Percentiles rank a stretch among this genome's conserved stretches.
Conservation (phyloP, 257 asterid genomes). For the Nicotiana benthamiana region DNA sequence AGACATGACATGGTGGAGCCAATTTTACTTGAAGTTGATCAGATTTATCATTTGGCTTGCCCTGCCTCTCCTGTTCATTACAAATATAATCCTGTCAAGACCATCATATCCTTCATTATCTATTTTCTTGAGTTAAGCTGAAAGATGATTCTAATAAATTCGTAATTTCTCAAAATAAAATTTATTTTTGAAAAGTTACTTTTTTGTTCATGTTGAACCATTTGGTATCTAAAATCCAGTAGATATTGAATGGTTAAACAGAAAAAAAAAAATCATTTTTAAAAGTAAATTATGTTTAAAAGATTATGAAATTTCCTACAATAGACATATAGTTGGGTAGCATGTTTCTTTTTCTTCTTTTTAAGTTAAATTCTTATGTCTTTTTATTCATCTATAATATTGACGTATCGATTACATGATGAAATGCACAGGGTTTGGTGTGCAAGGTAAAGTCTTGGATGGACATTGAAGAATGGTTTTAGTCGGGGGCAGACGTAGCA, state of each 20-base stretch:
- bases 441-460: background rate
- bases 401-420: background rate
- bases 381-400: background rate
- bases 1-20: constrained; percentile 92
- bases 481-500: too few species aligned
- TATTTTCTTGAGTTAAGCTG: too few species aligned
- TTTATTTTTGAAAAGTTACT: too few species aligned
- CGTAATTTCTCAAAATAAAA: background rate
- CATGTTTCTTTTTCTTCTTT: background rate
- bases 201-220: too few species aligned
- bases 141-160: background rate
- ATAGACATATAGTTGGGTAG: background rate
- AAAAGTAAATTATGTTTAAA: too few species aligned
- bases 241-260: too few species aligned
- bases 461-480: background rate
- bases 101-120: constrained; percentile 63
- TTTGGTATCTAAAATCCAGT: too few species aligned
- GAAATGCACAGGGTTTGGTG: background rate
- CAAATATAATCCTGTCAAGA: constrained; percentile 88
- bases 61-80: constrained; percentile 96
- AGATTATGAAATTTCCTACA: background rate
- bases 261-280: too few species aligned
- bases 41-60: constrained; percentile 89
- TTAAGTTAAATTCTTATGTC: background rate
- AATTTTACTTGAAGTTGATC: constrained; percentile 78